Conservation (phyloP, 2,329 filamentous ascomycete genomes). For the Diaporthe caulivora region DNA sequence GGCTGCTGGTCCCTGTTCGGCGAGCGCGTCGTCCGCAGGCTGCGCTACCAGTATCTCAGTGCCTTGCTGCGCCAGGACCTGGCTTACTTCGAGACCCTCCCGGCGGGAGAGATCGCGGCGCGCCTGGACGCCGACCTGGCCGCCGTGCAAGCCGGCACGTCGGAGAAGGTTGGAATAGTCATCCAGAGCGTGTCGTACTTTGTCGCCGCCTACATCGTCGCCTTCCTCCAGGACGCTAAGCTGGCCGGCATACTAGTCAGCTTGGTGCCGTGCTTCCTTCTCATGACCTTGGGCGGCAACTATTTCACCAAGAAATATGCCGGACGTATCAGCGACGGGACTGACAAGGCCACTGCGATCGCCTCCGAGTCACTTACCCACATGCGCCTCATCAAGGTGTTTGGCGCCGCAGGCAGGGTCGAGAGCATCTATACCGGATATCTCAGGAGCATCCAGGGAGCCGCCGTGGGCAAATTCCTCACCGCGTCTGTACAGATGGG, state of each 20-base stretch:
- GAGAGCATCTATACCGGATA: conserved; percentile 62
- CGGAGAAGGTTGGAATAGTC: conserved; percentile 72
- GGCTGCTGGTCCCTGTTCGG: conserved; percentile 55
- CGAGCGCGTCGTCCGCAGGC: conserved; percentile 66
- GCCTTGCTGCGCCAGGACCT: conserved; percentile 68
- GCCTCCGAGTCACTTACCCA: conserved; percentile 67
- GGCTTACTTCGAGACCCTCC: conserved; percentile 68
- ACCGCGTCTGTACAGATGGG: conserved; percentile 62
- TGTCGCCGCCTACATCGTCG: conserved; percentile 70
- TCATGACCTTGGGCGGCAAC: conserved; percentile 66
- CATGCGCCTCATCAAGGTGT: conserved; percentile 66
- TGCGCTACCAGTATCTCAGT: conserved; percentile 67
- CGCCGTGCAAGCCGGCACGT: conserved; percentile 69
- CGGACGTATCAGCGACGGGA: conserved; percentile 57
- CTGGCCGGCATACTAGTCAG: conserved; percentile 70
- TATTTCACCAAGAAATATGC: conserved; percentile 62
- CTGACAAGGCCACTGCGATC: conserved; percentile 66
- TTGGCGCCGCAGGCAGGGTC: conserved; percentile 63
- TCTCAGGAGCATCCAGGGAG: conserved; percentile 54
- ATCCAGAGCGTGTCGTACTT: conserved; percentile 70
- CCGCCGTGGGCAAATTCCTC: conserved; percentile 61
- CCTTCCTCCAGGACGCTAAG: conserved; percentile 69
- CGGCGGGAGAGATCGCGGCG: conserved; percentile 68
- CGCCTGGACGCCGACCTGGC: conserved; percentile 71
- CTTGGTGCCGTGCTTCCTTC: conserved; percentile 65